Percentiles rank a stretch among this genome's conserved stretches.
phyloP scores from a whole-genome alignment of 768 basidiomycete genomes.

The Termitomyces eurrhizus region DNA sequence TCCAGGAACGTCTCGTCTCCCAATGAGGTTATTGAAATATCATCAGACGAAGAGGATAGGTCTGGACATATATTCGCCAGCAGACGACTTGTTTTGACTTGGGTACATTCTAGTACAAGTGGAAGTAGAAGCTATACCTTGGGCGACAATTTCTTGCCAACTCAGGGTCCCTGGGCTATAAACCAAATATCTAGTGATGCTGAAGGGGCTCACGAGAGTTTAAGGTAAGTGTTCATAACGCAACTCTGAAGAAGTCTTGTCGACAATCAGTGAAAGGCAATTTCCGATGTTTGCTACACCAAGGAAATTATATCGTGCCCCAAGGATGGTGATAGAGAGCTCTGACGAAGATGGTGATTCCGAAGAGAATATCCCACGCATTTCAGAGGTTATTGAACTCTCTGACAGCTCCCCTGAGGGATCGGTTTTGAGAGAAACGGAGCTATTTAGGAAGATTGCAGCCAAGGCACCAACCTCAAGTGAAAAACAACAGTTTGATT shows the following conservation, averaged over 20 bases:
- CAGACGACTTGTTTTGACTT: not conserved
- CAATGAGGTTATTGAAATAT: slow-evolving; percentile 49
- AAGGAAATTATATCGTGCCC: slow-evolving; percentile 16
- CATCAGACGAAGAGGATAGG: slow-evolving; percentile 43
- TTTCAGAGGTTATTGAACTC: slow-evolving; percentile 24
- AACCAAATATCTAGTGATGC: not conserved
- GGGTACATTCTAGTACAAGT: not conserved
- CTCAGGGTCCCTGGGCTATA: not conserved
- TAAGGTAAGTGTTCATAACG: not conserved
- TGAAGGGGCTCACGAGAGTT: not conserved
- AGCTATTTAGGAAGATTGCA: slow-evolving; percentile 6
- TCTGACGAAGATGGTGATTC: slow-evolving; percentile 27
- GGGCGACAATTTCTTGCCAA: not conserved
- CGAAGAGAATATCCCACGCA: slow-evolving; percentile 17
- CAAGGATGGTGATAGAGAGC: slow-evolving; percentile 29
- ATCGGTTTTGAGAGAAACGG: slow-evolving; percentile 4
- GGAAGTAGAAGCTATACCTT: not conserved
- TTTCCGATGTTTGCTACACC: not conserved
- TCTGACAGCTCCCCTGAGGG: slow-evolving; percentile 22
- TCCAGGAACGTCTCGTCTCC: slow-evolving; percentile 1
- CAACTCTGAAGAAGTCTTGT: not conserved
- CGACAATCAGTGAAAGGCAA: not conserved
- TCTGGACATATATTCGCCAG: slow-evolving; percentile 21
- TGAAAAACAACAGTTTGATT: slow-evolving; percentile 14
- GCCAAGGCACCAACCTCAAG: not conserved